Percentiles rank a stretch among this genome's conserved stretches.
Conservation (phyloP, 2,329 filamentous ascomycete genomes). For the Parastagonospora nodorum region DNA sequence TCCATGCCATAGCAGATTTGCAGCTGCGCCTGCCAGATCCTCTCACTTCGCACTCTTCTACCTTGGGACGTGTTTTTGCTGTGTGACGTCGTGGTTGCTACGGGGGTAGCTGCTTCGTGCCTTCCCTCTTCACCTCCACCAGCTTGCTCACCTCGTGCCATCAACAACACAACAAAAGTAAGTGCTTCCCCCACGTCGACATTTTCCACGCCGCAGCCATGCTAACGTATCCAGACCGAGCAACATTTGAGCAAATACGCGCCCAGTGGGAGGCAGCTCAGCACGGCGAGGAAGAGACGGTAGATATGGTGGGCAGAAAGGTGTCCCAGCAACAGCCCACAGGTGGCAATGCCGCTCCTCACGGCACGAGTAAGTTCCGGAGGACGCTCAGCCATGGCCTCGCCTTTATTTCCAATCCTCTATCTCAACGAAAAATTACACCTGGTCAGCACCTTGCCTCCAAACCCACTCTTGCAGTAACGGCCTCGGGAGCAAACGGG, state of each 20-base stretch:
- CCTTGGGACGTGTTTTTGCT: background rate
- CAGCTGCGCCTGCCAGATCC: background rate
- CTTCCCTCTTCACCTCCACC: conserved; percentile 21
- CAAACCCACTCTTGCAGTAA: conserved; percentile 15
- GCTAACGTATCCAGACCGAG: conserved; percentile 41
- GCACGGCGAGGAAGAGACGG: conserved; percentile 6
- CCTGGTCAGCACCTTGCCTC: conserved; percentile 16
- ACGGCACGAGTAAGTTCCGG: conserved; percentile 33
- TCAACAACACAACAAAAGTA: conserved; percentile 17
- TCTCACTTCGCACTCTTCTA: background rate
- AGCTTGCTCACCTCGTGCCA: conserved; percentile 8
- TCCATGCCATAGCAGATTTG: no score
- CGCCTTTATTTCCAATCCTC: conserved; percentile 38
- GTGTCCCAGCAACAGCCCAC: conserved; percentile 16
- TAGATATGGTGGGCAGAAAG: conserved; percentile 35
- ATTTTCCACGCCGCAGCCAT: conserved; percentile 28
- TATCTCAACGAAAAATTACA: conserved; percentile 35
- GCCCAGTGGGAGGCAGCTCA: conserved; percentile 41
- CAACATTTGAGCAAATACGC: conserved; percentile 39
- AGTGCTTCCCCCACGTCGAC: conserved; percentile 12
- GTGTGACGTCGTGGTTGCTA: conserved; percentile 15
- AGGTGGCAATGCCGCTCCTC: conserved; percentile 9
- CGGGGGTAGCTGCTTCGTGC: conserved; percentile 10
- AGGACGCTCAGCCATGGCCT: conserved; percentile 41
- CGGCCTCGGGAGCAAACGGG: conserved; percentile 9